Conservation (phyloP, 495 filamentous ascomycete genomes). For the Monascus purpureus region DNA sequence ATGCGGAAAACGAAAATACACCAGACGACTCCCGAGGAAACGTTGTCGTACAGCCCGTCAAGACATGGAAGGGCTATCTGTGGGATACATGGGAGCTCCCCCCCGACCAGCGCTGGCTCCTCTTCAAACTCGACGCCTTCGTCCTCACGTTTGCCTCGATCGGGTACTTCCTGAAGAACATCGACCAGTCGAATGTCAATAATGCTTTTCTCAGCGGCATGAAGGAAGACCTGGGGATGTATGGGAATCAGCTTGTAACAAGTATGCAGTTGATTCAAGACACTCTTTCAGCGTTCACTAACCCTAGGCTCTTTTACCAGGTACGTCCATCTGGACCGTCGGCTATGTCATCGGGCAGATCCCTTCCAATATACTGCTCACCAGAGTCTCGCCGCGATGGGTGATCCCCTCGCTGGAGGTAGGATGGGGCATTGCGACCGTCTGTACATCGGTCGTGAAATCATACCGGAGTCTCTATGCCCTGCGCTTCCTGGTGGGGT, state of each 20-base stretch:
- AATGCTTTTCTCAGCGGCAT: slow-evolving; percentile 34
- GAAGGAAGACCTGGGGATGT: slow-evolving; percentile 36
- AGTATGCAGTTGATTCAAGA: no score
- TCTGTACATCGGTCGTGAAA: slow-evolving; percentile 15
- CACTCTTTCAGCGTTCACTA: no score
- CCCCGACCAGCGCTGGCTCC: slow-evolving; percentile 6
- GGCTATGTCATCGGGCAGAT: slow-evolving; percentile 8
- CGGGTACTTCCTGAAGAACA: slow-evolving; percentile 19
- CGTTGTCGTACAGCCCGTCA: no score
- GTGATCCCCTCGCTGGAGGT: slow-evolving; percentile 26
- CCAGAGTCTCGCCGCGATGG: slow-evolving; percentile 8
- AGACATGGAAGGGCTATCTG: no score
- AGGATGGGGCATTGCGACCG: slow-evolving; percentile 22
- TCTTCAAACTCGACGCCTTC: slow-evolving; percentile 14
- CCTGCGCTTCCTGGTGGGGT: slow-evolving; percentile 3
- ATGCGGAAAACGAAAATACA: no score
- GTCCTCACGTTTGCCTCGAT: slow-evolving; percentile 13
- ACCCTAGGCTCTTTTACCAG: no score
- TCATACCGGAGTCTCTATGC: slow-evolving; percentile 20
- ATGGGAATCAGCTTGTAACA: slow-evolving; percentile 31
- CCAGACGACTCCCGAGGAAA: no score
- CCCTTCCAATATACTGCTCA: slow-evolving; percentile 2
- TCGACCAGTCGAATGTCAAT: slow-evolving; percentile 16
- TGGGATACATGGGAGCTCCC: slow-evolving; percentile 6
- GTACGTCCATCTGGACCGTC: slow-evolving; percentile 10